Evolutionary conservation across 371 early-diverging fungal species (phyloP), one percentile per base, ranked within the genome.

Genomic region (Mortierella sp.): DNA sequence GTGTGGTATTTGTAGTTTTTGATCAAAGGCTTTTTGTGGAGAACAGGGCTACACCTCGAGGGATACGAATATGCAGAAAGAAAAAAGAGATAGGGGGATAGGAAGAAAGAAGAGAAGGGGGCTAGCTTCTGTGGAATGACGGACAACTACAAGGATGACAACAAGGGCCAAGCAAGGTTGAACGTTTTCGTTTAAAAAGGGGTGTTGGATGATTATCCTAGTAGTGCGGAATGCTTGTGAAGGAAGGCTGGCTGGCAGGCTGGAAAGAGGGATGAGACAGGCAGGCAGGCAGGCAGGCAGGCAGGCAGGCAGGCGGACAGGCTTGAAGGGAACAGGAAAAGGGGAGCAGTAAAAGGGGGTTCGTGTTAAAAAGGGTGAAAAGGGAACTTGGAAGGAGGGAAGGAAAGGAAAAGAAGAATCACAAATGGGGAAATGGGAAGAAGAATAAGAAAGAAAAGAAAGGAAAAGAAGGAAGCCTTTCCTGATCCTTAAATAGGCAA

Each of bases 351-450:
- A n/a, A 26, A 45, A 48, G 29, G 63, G 55, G 10, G 29, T 71
- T 24, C 26, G 29, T 69, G 43, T 19, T 19, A 10, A 44, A 43
- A 44, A 67, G 34, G n/a, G 47, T 26, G 26, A 52, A 45, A 55
- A 14, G 53, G 16, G 66, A 66, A 24, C 16, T n/a, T 64, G 63
- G 50, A 52, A 44, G 43, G 47, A 63, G 37, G 47, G 55, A 68
- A 47, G 44, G 22, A 37, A 68, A 63, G 37, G 0, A 50, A 50
- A 43, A 61, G 29, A 31, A 50, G 41, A 58, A 61, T 48, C 37
- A 34, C 58, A 37, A n/a, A 48, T 47, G 52, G 73, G 41, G 53
- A n/a, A 24, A 66, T n/a, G 37, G 52, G 50, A 48, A 68, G 52
- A 65, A 39, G 29, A 37, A 58, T 19, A 14, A 63, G 26, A 14